Evolutionary conservation across 108 stramenopile species (phyloP).

Genomic region (Poteriospumella lacustris): DNA sequence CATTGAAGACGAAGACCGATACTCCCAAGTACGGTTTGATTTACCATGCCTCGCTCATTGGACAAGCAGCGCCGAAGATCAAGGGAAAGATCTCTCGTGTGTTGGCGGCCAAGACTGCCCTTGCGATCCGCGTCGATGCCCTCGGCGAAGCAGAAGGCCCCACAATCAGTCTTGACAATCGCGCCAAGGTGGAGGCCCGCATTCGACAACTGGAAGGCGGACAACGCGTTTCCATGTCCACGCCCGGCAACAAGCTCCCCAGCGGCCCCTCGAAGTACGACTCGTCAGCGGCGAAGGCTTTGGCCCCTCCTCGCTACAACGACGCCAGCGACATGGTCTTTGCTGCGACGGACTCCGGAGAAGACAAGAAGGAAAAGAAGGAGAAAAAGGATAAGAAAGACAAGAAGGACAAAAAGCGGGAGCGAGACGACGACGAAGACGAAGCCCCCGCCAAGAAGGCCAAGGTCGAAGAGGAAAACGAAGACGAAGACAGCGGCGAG

Average conservation of each 20-base stretch:
- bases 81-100: constrained; percentile 99
- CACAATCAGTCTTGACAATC: constrained; percentile 86
- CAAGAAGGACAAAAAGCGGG: constrained; percentile 58
- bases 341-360: constrained; percentile 37
- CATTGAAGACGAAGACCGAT: constrained; percentile 99
- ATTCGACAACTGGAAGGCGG: constrained; percentile 93
- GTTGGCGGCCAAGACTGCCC: constrained; percentile 93
- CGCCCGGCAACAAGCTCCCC: constrained; percentile 15
- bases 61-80: constrained; percentile 96
- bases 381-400: constrained; percentile 39
- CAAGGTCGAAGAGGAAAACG: constrained; percentile 67
- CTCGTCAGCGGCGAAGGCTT: constrained; percentile 62
- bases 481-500: constrained; percentile 52
- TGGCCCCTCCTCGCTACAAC: constrained; percentile 71
- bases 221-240: not conserved
- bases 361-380: constrained; percentile 28
- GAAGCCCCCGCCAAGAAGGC: constrained; percentile 59
- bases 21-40: constrained; percentile 99
- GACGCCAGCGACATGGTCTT: constrained; percentile 77
- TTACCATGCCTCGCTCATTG: constrained; percentile 98
- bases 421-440: constrained; percentile 52
- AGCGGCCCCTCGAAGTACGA: constrained; percentile 60
- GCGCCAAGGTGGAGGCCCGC: constrained; percentile 93
- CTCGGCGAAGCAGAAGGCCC: constrained; percentile 84
- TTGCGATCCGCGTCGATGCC: constrained; percentile 98